Evolutionary conservation across 1,284 basidiomycete species (phyloP).

Genomic region (Grifola frondosa): DNA sequence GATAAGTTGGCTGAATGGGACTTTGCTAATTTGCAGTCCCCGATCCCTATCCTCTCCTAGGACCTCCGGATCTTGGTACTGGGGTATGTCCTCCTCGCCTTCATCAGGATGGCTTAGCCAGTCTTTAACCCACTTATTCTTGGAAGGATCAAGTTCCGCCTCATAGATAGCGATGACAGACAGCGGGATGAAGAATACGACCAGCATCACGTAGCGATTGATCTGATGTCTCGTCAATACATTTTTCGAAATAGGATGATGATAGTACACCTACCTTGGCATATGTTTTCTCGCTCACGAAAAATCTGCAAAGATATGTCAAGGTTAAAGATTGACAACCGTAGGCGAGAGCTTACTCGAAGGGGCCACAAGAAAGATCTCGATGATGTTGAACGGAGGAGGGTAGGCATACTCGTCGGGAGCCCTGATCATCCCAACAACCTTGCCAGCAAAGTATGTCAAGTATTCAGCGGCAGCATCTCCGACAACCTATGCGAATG

Average conservation of each 20-base stretch:
- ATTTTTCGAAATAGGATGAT: background rate
- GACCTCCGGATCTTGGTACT: slow-evolving; percentile 59
- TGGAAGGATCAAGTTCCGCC: slow-evolving; percentile 49
- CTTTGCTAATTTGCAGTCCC: slow-evolving; percentile 69
- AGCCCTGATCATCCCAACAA: slow-evolving; percentile 79
- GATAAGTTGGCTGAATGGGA: slow-evolving; percentile 74
- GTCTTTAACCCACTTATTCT: slow-evolving; percentile 63
- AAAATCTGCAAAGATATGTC: slow-evolving; percentile 37
- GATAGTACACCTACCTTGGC: slow-evolving; percentile 43
- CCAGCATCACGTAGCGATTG: slow-evolving; percentile 76
- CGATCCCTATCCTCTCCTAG: slow-evolving; percentile 54
- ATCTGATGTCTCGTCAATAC: slow-evolving; percentile 39
- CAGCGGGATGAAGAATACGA: slow-evolving; percentile 81
- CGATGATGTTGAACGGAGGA: slow-evolving; percentile 85
- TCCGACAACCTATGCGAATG: slow-evolving; percentile 45
- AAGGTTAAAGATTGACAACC: background rate
- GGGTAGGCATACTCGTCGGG: slow-evolving; percentile 78
- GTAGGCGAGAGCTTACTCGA: slow-evolving; percentile 61
- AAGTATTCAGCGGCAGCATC: slow-evolving; percentile 79
- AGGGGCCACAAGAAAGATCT: slow-evolving; percentile 75
- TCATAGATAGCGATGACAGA: slow-evolving; percentile 77
- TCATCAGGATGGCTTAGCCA: slow-evolving; percentile 67
- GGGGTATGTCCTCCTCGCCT: slow-evolving; percentile 61
- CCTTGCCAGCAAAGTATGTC: slow-evolving; percentile 87
- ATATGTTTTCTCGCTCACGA: slow-evolving; percentile 52